These are phyloP conservation scores for Podila epigama DNA, from an alignment of 192 early-diverging fungal species.

Conservation along the genomic window DNA sequence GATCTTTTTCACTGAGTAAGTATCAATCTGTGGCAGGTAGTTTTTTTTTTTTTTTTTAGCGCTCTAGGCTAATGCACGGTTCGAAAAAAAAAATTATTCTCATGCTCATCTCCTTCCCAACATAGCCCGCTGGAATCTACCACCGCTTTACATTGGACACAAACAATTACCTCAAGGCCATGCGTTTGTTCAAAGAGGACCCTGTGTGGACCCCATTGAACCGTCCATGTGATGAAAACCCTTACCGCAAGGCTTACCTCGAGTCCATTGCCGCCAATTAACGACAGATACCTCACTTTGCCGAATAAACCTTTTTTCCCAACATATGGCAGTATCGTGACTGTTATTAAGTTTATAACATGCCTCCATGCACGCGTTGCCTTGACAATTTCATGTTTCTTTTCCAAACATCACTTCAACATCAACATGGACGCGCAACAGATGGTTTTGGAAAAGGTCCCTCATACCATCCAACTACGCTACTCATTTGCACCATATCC, in stretches of 20 bases:
- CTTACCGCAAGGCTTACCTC: slow-evolving; percentile 61
- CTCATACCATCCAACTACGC: slow-evolving; percentile 31
- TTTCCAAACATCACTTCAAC: no score
- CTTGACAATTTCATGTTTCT: not conserved
- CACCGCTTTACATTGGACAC: slow-evolving; percentile 95
- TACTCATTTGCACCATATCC: slow-evolving; percentile 44
- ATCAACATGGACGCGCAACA: slow-evolving; percentile 35
- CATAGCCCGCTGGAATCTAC: slow-evolving; percentile 90
- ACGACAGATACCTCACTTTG: not conserved
- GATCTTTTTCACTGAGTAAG: slow-evolving; percentile 87
- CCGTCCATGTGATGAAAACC: slow-evolving; percentile 69
- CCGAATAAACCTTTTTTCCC: not conserved
- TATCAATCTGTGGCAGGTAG: not conserved
- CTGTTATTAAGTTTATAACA: no score
- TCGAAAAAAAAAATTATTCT: no score
- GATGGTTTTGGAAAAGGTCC: slow-evolving; percentile 45
- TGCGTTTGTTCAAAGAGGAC: slow-evolving; percentile 85
- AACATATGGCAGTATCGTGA: no score
- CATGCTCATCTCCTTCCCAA: not conserved
- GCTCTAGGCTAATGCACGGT: no score
- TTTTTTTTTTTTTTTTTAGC: slow-evolving; percentile 10
- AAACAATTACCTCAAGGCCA: slow-evolving; percentile 85
- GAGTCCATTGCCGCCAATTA: slow-evolving; percentile 37
- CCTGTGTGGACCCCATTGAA: slow-evolving; percentile 86
- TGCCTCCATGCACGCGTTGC: not conserved